A percentile compares a stretch with the other conserved stretches of the same genome.
Evolutionary conservation across 1,284 basidiomycete species (phyloP).

Genomic region (Uromyces viciae-fabae): DNA sequence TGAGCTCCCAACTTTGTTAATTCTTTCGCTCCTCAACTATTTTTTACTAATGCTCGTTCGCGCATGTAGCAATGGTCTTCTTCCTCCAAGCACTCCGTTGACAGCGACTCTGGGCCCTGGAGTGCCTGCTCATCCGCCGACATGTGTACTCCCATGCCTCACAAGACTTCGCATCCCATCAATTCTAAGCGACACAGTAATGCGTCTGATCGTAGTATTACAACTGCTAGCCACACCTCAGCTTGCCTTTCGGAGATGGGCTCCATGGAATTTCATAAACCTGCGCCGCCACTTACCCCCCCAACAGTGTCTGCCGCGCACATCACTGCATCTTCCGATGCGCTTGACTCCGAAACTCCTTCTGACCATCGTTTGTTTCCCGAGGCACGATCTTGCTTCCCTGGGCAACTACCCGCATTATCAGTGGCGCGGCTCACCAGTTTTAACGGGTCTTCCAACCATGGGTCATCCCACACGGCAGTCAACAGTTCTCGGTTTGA

Average conservation of each 20-base stretch:
- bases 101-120: background rate
- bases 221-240: background rate
- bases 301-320: background rate
- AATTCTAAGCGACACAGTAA: background rate
- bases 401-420: background rate
- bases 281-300: background rate
- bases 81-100: background rate
- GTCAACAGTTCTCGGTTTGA: background rate
- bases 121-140: constrained; percentile 25
- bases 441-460: background rate
- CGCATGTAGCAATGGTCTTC: no score
- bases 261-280: background rate
- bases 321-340: background rate
- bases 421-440: no score
- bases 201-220: background rate
- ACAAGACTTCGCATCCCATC: background rate
- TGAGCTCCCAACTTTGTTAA: no score
- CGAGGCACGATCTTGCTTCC: background rate
- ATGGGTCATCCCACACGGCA: background rate
- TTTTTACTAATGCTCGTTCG: no score
- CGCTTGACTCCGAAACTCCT: background rate
- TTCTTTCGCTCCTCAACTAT: no score
- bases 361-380: background rate
- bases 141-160: constrained; percentile 17
- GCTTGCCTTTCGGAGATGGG: background rate